Conservation (phyloP, 345 rosid species). For the Lenwebbia sp. region DNA sequence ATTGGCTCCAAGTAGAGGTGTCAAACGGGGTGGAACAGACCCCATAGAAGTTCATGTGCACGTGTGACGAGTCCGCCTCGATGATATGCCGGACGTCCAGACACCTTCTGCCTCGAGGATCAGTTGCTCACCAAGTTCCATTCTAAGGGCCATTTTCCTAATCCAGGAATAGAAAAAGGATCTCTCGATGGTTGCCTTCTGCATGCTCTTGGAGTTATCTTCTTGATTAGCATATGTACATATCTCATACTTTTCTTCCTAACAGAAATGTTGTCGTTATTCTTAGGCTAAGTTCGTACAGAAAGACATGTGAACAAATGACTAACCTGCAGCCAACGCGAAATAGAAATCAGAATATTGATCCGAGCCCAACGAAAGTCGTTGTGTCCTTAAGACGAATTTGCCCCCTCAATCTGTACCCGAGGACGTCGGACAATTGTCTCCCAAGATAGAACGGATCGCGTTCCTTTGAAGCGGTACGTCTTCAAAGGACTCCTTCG, state of each 20-base stretch:
- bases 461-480: too few relatives aligned
- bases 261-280: too few relatives aligned
- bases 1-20: conserved; percentile 61
- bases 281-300: too few relatives aligned
- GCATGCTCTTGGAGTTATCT: conserved; percentile 34
- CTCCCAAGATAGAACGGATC: too few relatives aligned
- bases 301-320: too few relatives aligned
- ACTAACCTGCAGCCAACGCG: too few relatives aligned
- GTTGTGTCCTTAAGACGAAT: too few relatives aligned
- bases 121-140: conserved; percentile 45
- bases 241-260: conserved; percentile 41
- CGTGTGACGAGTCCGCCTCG: conserved; percentile 30
- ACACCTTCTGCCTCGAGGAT: conserved; percentile 50
- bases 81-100: conserved; percentile 35
- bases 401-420: too few relatives aligned
- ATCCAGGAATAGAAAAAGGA: conserved; percentile 44
- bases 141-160: conserved; percentile 51
- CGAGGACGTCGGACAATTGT: too few relatives aligned
- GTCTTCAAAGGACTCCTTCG: too few relatives aligned
- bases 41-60: conserved; percentile 75
- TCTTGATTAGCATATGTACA: conserved; percentile 37
- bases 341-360: too few relatives aligned
- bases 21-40: conserved; percentile 54
- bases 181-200: conserved; percentile 41
- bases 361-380: too few relatives aligned